phyloP scores from a whole-genome alignment of 495 filamentous ascomycete species.

The Xylaria castorea region DNA sequence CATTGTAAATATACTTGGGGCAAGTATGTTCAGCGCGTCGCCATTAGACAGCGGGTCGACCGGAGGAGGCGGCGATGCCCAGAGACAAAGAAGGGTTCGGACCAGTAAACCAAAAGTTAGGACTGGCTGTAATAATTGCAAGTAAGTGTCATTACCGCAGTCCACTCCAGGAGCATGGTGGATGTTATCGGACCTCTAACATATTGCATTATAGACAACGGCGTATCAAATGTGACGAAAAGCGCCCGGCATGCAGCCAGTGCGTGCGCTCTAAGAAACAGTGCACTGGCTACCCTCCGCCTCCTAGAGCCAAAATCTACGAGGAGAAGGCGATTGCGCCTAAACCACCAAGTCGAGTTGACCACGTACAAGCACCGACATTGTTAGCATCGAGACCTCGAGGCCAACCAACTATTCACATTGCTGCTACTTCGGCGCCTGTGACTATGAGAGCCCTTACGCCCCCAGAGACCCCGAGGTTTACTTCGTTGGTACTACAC shows the following conservation, averaged over 20 bases:
- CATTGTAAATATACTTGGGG: neutral
- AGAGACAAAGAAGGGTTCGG: constrained; percentile 45
- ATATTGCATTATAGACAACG: constrained; percentile 55
- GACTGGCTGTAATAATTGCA: constrained; percentile 65
- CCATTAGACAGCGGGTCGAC: constrained; percentile 1
- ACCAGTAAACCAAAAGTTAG: constrained; percentile 59
- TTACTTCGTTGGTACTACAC: constrained; percentile 28
- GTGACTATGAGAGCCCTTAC: constrained; percentile 15
- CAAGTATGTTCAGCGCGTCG: constrained; percentile 7
- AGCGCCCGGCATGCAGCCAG: constrained; percentile 62
- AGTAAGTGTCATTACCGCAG: constrained; percentile 46
- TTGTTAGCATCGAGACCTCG: neutral
- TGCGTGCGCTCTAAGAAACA: constrained; percentile 59
- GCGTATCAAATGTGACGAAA: constrained; percentile 72
- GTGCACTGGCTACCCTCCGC: constrained; percentile 61
- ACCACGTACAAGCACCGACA: constrained; percentile 26
- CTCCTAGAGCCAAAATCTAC: constrained; percentile 48
- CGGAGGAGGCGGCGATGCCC: constrained; percentile 22
- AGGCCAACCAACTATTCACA: neutral
- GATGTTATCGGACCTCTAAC: constrained; percentile 27
- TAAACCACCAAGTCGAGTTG: constrained; percentile 42
- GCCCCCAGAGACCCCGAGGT: constrained; percentile 22
- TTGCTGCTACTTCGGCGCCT: neutral
- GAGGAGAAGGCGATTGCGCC: constrained; percentile 54
- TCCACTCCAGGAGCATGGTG: constrained; percentile 1